A percentile compares a stretch with the other conserved stretches of the same genome.
Conservation (phyloP, 768 basidiomycete genomes). For the Pisolithus marmoratus region DNA sequence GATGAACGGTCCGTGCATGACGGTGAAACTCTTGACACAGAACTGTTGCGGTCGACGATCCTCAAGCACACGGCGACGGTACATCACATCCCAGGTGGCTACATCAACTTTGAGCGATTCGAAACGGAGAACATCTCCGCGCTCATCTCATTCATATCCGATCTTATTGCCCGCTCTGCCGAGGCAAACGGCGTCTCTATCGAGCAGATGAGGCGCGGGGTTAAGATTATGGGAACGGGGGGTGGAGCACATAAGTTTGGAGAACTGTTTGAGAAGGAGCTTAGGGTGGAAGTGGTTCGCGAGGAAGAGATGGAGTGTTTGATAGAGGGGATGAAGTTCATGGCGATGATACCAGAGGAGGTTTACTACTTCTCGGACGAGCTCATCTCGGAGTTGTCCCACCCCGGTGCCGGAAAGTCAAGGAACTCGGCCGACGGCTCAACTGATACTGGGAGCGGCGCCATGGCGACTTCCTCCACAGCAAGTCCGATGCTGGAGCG, state of each 20-base stretch:
- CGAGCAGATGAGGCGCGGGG: conserved; percentile 84
- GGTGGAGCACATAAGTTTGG: conserved; percentile 96
- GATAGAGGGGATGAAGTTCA: conserved; percentile 94
- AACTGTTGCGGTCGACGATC: conserved; percentile 54
- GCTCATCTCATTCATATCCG: conserved; percentile 82
- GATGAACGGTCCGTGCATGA: conserved; percentile 1
- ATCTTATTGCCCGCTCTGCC: conserved; percentile 83
- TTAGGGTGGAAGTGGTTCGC: conserved; percentile 78
- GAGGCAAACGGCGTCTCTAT: conserved; percentile 79
- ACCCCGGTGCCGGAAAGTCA: conserved; percentile 21
- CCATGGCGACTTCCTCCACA: conserved; percentile 6
- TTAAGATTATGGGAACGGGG: conserved; percentile 97
- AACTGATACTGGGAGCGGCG: conserved; percentile 2
- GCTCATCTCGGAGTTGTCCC: conserved; percentile 68
- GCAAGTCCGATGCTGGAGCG: conserved; percentile 50
- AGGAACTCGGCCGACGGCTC: background rate
- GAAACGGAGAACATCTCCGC: conserved; percentile 84
- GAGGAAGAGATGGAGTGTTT: conserved; percentile 99
- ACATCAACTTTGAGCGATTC: conserved; percentile 96
- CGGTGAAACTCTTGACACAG: conserved; percentile 29
- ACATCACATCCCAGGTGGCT: conserved; percentile 88
- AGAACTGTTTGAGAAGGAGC: conserved; percentile 64
- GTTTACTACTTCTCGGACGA: conserved; percentile 99
- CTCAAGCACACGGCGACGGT: conserved; percentile 54
- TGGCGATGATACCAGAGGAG: conserved; percentile 93